Evolutionary conservation across 1,139 yeast genomes (phyloP), one percentile per base, ranked within the genome.

Genomic region (Pneumocystis wakefieldiae): DNA sequence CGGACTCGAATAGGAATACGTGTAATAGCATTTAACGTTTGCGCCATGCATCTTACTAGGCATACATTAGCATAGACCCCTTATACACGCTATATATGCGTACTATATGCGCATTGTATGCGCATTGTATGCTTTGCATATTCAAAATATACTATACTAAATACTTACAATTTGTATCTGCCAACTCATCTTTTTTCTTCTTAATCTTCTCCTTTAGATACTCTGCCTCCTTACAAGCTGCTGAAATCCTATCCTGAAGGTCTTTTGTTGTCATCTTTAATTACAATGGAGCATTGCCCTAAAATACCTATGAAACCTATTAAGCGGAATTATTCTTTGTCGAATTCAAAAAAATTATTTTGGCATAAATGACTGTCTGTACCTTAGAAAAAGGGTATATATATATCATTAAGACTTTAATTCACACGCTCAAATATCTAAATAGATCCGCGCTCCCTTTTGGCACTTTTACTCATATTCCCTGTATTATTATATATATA

Each of bases 201-300:
- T 67, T 68, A 59, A 67, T 66, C 62, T 65, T 58, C 48, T 63
- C 68, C 62, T 65, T 65, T 15, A 67, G 65, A 39, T 60, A 61
- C 35, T 66, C 66, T 42, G 67, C 67, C 55, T 67, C 68, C 55
- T 64, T 66, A 55, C 69, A 67, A 14, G 67, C 66, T 12, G 67
- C 65, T 39, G 66, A 65, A 62, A 67, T 67, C 36, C 64, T 62
- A 29, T 67, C 67, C 37, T 63, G 67, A 39, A 66, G 42, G 24
- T 67, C 69, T 72, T 90, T 90, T 60, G 90, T 37, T 37, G 39
- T 37, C 39, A 37, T 37, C n/a, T 15, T 37, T 37, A 37, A 32
- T 32, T 32, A 32, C 7, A 32, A 1, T 3, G 8, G 8, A 7
- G 35, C 35, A 32, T 32, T 7, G 35, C 6, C 6, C 7, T 32